Evolutionary conservation across 1,284 basidiomycete genomes (phyloP), one percentile per base, ranked within the genome.

Genomic region (Sanghuangporus baumii): DNA sequence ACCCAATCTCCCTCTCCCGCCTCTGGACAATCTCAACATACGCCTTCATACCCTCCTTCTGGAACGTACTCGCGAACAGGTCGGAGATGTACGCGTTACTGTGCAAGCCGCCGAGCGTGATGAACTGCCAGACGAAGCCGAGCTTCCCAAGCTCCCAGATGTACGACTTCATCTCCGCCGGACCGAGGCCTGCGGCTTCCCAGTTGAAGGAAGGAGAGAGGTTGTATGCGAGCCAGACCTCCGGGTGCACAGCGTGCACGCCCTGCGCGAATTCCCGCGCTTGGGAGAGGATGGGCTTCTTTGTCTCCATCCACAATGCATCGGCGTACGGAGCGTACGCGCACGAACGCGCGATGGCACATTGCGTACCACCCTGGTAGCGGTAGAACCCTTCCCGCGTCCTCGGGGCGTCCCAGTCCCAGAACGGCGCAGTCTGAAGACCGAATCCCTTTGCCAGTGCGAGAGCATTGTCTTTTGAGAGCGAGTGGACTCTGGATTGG

Each of bases 61-160:
- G 88, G 73, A 89, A 99, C 56, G 88, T 83, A 69, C 86, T 78
- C 16, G 96, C 95, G 74, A 99, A 98, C 46, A 91, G 78, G 74
- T 98, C 95, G 69, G 89, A 94, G 74, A 99, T 99, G 78, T 95
- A 97, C 43, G 90, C 96, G 76, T 96, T 98, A 68, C 95, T 96
- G 76, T 99, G 96, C 59, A 98, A 82, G 67, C 97, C 97, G 61
- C 87, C 96, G 64, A 98, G 93, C 67, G 95, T 97, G 75, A 99
- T 98, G 81, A 99, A 98, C 74, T 98, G 96, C 95, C 96, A 98
- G 65, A 92, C 89, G 74, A 96, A 96, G 51, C 93, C 94, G 55
- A 96, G 85, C 79, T 90, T 95, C 64, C 91, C 94, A 18, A 97
- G 82, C 69, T 95, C 86, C 96, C 96, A 98, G 47, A 99, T 86